Evolutionary conservation across 1,284 basidiomycete species (phyloP).

Genomic region (Paramarasmius palmivorus): DNA sequence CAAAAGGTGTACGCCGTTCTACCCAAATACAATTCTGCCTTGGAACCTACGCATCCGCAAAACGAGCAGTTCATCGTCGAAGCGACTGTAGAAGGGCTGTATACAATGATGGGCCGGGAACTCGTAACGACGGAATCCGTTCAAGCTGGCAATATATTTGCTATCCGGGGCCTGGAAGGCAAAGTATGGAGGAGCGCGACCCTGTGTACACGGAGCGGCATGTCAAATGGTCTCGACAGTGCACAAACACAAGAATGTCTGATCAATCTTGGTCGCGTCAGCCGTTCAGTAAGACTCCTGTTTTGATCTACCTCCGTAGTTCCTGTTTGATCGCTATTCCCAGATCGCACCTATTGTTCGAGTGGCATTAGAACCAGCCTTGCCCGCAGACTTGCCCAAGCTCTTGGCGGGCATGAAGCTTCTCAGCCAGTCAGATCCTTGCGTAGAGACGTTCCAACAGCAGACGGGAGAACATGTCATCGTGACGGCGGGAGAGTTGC

Average conservation of each 20-base stretch:
- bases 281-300: slow-evolving; percentile 56
- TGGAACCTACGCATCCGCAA: slow-evolving; percentile 65
- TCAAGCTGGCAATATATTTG: slow-evolving; percentile 95
- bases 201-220: slow-evolving; percentile 64
- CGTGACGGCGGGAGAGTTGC: slow-evolving; percentile 93
- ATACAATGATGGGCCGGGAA: slow-evolving; percentile 98
- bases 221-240: neutral
- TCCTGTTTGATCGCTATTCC: neutral
- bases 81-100: slow-evolving; percentile 76
- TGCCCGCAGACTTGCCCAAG: slow-evolving; percentile 92
- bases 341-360: slow-evolving; percentile 91
- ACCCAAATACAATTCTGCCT: slow-evolving; percentile 84
- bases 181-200: slow-evolving; percentile 92
- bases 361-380: slow-evolving; percentile 89
- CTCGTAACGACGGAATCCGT: slow-evolving; percentile 84
- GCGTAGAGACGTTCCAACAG: slow-evolving; percentile 96
- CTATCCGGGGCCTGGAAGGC: slow-evolving; percentile 88
- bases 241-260: slow-evolving; percentile 50
- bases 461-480: slow-evolving; percentile 98
- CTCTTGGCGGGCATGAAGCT: slow-evolving; percentile 87
- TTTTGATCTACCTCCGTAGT: slow-evolving; percentile 1
- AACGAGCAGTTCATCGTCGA: slow-evolving; percentile 74
- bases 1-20: slow-evolving; percentile 74
- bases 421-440: slow-evolving; percentile 95
- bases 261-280: slow-evolving; percentile 84